Conservation (phyloP, 2,329 filamentous ascomycete genomes). For the Dissoconium aciculare region DNA sequence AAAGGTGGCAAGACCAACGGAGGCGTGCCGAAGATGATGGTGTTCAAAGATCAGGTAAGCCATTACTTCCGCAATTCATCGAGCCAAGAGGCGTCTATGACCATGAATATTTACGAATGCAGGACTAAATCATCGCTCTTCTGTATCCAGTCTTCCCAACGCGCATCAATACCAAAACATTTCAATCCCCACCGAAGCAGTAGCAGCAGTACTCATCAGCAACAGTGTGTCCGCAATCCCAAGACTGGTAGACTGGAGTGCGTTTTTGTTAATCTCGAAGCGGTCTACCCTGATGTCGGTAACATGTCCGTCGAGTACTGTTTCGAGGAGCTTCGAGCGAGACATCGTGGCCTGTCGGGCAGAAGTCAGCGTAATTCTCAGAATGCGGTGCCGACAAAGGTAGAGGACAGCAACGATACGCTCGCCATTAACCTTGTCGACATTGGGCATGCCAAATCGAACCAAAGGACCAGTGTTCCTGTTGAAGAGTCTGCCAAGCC, state of each 20-base stretch:
- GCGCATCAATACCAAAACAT: constrained; percentile 14
- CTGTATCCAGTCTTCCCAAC: constrained; percentile 38
- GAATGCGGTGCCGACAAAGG: constrained; percentile 7
- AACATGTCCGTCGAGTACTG: constrained; percentile 58
- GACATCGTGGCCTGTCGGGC: constrained; percentile 51
- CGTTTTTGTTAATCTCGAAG: constrained; percentile 73
- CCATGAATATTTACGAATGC: constrained; percentile 74
- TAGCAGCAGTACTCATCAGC: constrained; percentile 33
- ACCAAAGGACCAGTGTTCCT: constrained; percentile 4
- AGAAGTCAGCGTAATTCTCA: constrained; percentile 35
- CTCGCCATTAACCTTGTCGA: constrained; percentile 12
- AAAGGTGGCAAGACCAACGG: constrained; percentile 73
- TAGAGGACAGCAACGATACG: constrained; percentile 7
- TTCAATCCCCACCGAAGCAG: constrained; percentile 2
- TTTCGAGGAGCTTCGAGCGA: constrained; percentile 82
- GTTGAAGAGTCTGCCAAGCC: constrained; percentile 4
- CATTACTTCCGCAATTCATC: too few relatives aligned
- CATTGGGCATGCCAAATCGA: constrained; percentile 2
- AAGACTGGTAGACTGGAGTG: constrained; percentile 70
- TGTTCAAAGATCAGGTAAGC: constrained; percentile 95
- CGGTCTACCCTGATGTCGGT: constrained; percentile 65
- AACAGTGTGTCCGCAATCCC: constrained; percentile 70
- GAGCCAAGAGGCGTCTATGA: too few relatives aligned
- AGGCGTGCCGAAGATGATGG: constrained; percentile 63
- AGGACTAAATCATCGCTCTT: constrained; percentile 75